A percentile compares a stretch with the other conserved stretches of the same genome.
Evolutionary conservation across 441 rosid genomes (phyloP).

Genomic region (Bocquillonia castaneifolia): DNA sequence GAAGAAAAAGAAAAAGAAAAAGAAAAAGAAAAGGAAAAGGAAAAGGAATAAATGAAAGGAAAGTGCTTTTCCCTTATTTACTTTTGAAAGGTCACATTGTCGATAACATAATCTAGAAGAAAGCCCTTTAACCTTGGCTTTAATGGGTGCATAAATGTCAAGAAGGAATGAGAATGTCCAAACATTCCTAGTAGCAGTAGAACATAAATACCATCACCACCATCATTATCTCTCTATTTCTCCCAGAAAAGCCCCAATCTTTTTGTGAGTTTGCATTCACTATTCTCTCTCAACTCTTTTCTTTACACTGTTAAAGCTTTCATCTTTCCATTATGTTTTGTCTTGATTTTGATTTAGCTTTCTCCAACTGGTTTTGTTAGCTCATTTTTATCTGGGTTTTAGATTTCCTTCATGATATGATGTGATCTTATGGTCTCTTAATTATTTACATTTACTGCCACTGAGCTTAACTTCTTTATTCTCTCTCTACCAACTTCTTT

Average conservation of each 20-base stretch:
- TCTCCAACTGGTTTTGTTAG: background rate
- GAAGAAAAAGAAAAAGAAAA: too few relatives aligned
- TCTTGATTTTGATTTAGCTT: background rate
- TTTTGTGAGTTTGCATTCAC: background rate
- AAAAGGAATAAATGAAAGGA: slow-evolving; percentile 2
- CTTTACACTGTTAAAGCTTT: background rate
- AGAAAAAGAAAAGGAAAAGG: too few relatives aligned
- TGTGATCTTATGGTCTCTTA: background rate
- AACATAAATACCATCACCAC: background rate
- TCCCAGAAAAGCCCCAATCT: background rate
- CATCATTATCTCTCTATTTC: background rate
- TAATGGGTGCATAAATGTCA: too few relatives aligned
- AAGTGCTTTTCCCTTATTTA: background rate
- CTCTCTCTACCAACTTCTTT: background rate
- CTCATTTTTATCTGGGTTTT: background rate
- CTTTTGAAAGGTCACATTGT: slow-evolving; percentile 5
- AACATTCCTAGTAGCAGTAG: background rate
- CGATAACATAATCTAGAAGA: too few relatives aligned
- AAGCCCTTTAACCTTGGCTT: too few relatives aligned
- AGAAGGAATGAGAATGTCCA: slow-evolving; percentile 2
- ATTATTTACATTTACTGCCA: background rate
- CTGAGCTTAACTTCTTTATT: background rate
- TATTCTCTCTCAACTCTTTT: background rate
- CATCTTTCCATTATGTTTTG: background rate
- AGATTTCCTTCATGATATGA: background rate